Percentiles rank a stretch among this genome's conserved stretches.
These are phyloP conservation scores for Dacryopinax spathularia DNA, from an alignment of 768 basidiomycete species.

Conservation along the genomic window DNA sequence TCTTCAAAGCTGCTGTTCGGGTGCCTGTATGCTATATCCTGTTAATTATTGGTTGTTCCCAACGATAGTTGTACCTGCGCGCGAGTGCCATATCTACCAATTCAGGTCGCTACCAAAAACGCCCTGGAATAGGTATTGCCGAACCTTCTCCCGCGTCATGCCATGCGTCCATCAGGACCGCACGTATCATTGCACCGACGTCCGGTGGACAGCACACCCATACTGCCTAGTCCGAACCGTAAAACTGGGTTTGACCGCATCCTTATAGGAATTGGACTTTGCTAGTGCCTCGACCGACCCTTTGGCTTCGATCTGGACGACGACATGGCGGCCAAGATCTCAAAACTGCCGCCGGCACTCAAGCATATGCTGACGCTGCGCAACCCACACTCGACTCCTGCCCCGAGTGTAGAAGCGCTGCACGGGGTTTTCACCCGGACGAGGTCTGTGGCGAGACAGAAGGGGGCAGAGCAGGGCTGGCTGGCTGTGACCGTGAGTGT, in stretches of 20 bases:
- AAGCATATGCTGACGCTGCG: conserved; percentile 60
- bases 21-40: too few species aligned
- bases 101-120: neutral
- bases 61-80: too few species aligned
- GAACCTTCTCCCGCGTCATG: neutral
- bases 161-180: neutral
- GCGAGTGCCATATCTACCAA: too few species aligned
- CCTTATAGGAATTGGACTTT: neutral
- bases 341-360: conserved; percentile 41
- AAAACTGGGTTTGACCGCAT: neutral
- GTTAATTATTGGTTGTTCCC: too few species aligned
- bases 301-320: neutral
- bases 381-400: conserved; percentile 43
- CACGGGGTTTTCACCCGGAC: conserved; percentile 45
- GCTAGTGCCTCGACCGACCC: neutral
- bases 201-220: neutral
- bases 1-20: too few species aligned
- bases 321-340: conserved; percentile 2
- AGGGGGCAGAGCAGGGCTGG: conserved; percentile 64
- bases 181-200: neutral
- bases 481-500: conserved; percentile 55
- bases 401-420: conserved; percentile 41
- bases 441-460: conserved; percentile 47
- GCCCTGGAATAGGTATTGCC: neutral
- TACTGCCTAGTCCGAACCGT: neutral